Percentiles rank a stretch among this genome's conserved stretches.
phyloP scores from a whole-genome alignment of 306 rosid species.

The Gynostemma pentaphyllum region DNA sequence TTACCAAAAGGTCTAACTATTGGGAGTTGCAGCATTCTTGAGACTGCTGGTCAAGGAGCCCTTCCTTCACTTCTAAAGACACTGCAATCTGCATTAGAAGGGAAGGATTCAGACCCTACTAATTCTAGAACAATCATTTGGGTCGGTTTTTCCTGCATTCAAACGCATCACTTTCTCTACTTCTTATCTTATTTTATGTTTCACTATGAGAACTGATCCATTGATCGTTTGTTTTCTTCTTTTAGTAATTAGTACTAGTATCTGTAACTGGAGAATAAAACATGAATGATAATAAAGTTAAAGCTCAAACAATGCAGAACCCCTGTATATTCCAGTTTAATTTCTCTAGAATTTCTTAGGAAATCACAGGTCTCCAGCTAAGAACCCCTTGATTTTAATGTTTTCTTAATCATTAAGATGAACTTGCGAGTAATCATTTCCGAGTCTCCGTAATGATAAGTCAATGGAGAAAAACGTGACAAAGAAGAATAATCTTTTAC shows the following conservation, averaged over 20 bases:
- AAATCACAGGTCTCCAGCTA: neutral
- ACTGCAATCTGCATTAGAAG: constrained; percentile 45
- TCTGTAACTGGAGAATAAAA: neutral
- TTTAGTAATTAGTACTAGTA: neutral
- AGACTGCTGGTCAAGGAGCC: constrained; percentile 89
- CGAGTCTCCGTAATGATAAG: neutral
- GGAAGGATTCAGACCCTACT: constrained; percentile 44
- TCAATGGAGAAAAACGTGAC: neutral
- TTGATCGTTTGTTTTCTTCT: neutral
- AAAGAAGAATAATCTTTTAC: neutral
- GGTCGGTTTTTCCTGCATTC: constrained; percentile 37
- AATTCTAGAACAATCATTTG: constrained; percentile 49
- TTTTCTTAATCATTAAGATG: neutral
- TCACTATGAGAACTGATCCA: neutral
- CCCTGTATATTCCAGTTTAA: neutral
- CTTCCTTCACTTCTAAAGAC: constrained; percentile 38
- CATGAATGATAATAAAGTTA: too few species aligned
- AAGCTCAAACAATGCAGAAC: neutral
- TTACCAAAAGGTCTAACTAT: constrained; percentile 64
- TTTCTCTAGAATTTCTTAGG: neutral
- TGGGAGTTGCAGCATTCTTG: constrained; percentile 82
- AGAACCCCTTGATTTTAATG: neutral
- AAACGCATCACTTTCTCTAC: neutral
- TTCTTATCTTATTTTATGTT: neutral
- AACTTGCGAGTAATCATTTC: neutral